Evolutionary conservation across 192 early-diverging fungal species (phyloP), one percentile per base, ranked within the genome.

Genomic region (Coemansia sp.): DNA sequence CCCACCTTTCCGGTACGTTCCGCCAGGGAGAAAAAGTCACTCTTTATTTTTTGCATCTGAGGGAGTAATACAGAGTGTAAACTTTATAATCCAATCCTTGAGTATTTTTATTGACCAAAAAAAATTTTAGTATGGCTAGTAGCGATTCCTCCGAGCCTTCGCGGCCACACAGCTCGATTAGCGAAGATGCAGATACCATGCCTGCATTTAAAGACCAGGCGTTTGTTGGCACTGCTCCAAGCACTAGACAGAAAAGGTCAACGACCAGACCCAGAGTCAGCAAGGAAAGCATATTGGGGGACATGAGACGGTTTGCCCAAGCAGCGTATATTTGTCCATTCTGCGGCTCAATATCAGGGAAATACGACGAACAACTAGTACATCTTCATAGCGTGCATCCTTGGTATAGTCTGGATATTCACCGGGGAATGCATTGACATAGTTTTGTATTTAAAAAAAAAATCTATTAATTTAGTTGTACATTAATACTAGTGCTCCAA

Each of bases 261-360:
- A 5, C 10, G 26, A 10, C 17, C 36, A 45, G 30, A 19, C 43
- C 70, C 0, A 57, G 27, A 17, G 34, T 32, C 4, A 58, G 50
- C 27, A 62, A 55, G 15, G 47, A 67, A 32, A 53, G 41, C 8
- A 53, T 65, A 17, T 8, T 74, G 37, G 56, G 47, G 4, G 47
- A 59, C 32, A 18, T 58, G 8, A 52, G 56, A 0, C 33, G 65
- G 17, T 68, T 64, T 30, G 27, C 23, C 4, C 65, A 65, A 36
- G 56, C 68, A 9, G 41, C 53, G 3, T 76, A 76, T 14, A 52
- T 60, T 5, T 76, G 72, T 33, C 72, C 72, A n/a, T 76, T 76
- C 23, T 76, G 72, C 52, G 31, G 52, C 34, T 42, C 41, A 0
- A 36, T 37, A 3, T 56, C 61, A 2, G 19, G 19, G 36, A 60